These are phyloP conservation scores for Trichophyton benhamiae DNA, from an alignment of 2,329 filamentous ascomycete genomes.

Conservation along the genomic window DNA sequence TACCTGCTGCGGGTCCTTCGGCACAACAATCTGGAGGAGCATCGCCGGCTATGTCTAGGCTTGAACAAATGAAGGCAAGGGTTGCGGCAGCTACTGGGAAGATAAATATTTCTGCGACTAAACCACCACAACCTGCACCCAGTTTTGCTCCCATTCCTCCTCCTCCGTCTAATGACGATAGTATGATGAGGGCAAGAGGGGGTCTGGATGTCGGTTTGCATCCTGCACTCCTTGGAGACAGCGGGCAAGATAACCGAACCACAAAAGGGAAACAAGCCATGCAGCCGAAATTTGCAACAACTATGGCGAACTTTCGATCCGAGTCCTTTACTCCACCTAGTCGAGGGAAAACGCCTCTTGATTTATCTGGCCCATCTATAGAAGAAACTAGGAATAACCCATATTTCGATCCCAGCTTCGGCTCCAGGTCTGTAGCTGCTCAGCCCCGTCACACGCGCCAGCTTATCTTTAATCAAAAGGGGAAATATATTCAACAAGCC, in stretches of 20 bases:
- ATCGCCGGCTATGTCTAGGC: constrained; percentile 45
- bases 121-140: constrained; percentile 33
- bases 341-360: constrained; percentile 40
- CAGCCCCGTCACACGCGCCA: constrained; percentile 61
- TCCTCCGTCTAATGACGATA: constrained; percentile 38
- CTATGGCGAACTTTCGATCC: constrained; percentile 42
- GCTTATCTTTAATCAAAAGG: constrained; percentile 84
- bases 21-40: constrained; percentile 15
- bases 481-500: constrained; percentile 92
- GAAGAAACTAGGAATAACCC: constrained; percentile 59
- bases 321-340: constrained; percentile 30
- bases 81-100: constrained; percentile 60
- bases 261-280: constrained; percentile 31
- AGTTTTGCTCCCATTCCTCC: constrained; percentile 31
- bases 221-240: constrained; percentile 53
- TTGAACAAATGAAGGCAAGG: constrained; percentile 67
- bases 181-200: constrained; percentile 43
- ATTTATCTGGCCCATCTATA: constrained; percentile 45
- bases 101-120: constrained; percentile 30
- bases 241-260: constrained; percentile 33
- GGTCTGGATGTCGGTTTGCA: constrained; percentile 66
- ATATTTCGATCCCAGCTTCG: constrained; percentile 63
- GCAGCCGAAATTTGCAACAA: constrained; percentile 43
- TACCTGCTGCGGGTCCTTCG: constrained; percentile 22
- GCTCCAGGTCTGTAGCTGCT: constrained; percentile 44